These are phyloP conservation scores for Magnolia sinica DNA, from an alignment of 164 flowering plant genomes.

Conservation along the genomic window DNA sequence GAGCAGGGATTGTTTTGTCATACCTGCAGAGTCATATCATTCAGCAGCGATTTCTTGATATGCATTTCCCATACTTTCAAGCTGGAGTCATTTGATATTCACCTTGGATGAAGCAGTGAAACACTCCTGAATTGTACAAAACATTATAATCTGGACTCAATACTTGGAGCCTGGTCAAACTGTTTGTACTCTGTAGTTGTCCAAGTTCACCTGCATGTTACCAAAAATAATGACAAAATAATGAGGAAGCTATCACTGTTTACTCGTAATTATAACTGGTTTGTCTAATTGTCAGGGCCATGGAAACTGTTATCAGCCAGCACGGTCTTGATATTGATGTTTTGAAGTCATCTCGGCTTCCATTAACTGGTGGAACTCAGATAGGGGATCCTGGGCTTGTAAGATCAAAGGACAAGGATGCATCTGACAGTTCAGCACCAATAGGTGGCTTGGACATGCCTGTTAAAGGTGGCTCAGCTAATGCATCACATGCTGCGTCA, in stretches of 20 bases:
- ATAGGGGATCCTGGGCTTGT: slow-evolving; percentile 46
- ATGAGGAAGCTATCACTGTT: not conserved
- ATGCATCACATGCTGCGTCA: slow-evolving; percentile 25
- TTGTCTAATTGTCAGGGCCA: slow-evolving; percentile 55
- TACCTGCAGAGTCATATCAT: no score
- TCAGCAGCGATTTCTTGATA: no score
- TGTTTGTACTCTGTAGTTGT: not conserved
- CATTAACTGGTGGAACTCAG: slow-evolving; percentile 54
- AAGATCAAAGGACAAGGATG: slow-evolving; percentile 22
- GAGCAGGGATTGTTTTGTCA: no score
- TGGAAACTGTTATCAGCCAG: slow-evolving; percentile 93
- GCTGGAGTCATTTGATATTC: no score
- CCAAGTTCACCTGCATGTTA: not conserved
- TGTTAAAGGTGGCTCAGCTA: slow-evolving; percentile 16
- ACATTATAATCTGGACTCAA: no score
- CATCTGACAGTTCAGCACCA: slow-evolving; percentile 10
- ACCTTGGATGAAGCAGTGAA: no score
- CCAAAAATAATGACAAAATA: not conserved
- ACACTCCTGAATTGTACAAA: no score
- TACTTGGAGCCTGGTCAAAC: not conserved
- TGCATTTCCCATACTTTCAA: no score
- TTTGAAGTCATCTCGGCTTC: slow-evolving; percentile 71
- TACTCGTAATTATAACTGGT: not conserved
- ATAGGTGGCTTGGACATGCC: slow-evolving; percentile 13
- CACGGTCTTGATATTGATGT: slow-evolving; percentile 90